Evolutionary conservation across 2,329 filamentous ascomycete species (phyloP).

Genomic region (Paraphoma sp.): DNA sequence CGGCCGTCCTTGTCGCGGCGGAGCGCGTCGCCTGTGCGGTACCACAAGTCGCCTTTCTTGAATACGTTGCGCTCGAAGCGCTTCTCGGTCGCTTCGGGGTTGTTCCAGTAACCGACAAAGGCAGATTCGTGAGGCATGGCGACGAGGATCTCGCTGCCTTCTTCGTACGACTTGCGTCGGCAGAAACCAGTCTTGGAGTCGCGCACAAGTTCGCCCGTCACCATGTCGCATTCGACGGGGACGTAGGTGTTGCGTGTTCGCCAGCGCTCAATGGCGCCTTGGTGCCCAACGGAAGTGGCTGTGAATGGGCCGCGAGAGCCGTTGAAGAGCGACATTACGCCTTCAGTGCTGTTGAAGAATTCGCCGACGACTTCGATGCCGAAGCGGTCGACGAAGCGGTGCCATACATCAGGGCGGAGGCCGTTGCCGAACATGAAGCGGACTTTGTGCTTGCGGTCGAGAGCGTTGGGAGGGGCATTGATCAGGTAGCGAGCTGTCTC

Average conservation of each 20-base stretch:
- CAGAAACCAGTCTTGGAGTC: constrained; percentile 74
- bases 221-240: constrained; percentile 72
- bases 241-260: constrained; percentile 63
- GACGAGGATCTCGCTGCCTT: constrained; percentile 80
- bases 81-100: constrained; percentile 69
- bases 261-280: constrained; percentile 67
- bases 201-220: constrained; percentile 70
- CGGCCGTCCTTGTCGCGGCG: constrained; percentile 51
- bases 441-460: constrained; percentile 66
- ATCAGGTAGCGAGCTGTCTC: constrained; percentile 78
- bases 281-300: constrained; percentile 71
- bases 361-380: constrained; percentile 69
- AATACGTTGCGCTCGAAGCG: constrained; percentile 57
- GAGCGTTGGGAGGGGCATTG: constrained; percentile 67
- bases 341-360: constrained; percentile 81
- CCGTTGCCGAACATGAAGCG: constrained; percentile 71
- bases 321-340: constrained; percentile 69
- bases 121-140: constrained; percentile 61
- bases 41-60: constrained; percentile 56
- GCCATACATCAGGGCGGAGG: constrained; percentile 73
- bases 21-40: constrained; percentile 57
- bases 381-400: constrained; percentile 68
- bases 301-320: constrained; percentile 66
- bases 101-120: constrained; percentile 75
- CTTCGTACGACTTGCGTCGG: constrained; percentile 65